Evolutionary conservation across 2,329 filamentous ascomycete genomes (phyloP), one percentile per base, ranked within the genome.

Genomic region (Monosporascus sp.): DNA sequence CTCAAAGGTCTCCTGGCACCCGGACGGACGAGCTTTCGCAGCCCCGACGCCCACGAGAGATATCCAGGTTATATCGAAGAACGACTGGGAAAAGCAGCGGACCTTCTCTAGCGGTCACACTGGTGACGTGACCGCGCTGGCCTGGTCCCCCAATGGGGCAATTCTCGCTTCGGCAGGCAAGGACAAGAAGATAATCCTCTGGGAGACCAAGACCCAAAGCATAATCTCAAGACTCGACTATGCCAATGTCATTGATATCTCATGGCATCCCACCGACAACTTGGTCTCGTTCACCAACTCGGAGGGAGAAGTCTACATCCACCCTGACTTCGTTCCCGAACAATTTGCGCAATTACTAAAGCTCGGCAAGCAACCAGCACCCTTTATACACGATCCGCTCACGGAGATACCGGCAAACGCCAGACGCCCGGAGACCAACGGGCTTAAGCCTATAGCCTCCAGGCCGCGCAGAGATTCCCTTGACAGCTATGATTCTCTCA

Each of bases 101-200:
- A 73, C 77, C 0, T 99, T 99, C 67, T 75, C 84, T 16, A 85
- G 86, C 31, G 91, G 88, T 0, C 94, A 97, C 66, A 84, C 85
- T 43, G 87, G 86, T 19, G 89, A 95, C 60, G 87, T 99, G 54
- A 96, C 91, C 0, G 88, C 92, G 2, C 73, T 95, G 37, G 85
- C 89, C 37, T 99, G 94, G 94, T 96, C 93, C 16, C 91, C 91
- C 2, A 99, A 99, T 66, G 94, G 94, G 40, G 90, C 92, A 1
- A 78, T 99, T 64, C 77, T 99, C 22, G 91, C 86, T 9, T 84
- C 84, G 19, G 84, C 86, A 17, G 84, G 76, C 57, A 84, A 83
- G 61, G 86, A 88, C 64, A 80, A 82, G 61, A 90, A 84, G 66
- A 73, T 95, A 4, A 69, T 88, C 26, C 76, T 99, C 3, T 99